Evolutionary conservation across 2,329 filamentous ascomycete genomes (phyloP), one percentile per base, ranked within the genome.

Genomic region (Aureobasidium mangrovei): DNA sequence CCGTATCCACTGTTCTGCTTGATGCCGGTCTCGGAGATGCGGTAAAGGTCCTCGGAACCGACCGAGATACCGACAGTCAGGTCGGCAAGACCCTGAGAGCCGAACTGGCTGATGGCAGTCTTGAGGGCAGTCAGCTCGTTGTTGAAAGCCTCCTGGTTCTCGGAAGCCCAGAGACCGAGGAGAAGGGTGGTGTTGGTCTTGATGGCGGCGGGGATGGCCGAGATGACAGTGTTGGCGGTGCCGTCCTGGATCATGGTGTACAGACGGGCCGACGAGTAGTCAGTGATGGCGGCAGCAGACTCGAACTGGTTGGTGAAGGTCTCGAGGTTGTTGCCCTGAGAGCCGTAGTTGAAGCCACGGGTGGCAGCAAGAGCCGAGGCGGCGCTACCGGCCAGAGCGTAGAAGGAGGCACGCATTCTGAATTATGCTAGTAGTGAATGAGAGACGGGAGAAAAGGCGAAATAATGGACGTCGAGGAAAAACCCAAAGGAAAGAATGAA

Each of bases 161-260:
- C 85, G 0, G 88, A 91, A 9, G 82, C 81, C 90, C 90, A 95
- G 51, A 96, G 74, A 61, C 89, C 89, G 8, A 95, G 81, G 8
- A 96, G 79, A 28, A 96, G 78, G 42, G 78, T 77, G 2, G 88
- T 94, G 63, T 88, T 79, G 64, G 88, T 87, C 62, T 78, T 79
- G 70, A 95, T 89, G 63, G 89, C 90, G 40, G 90, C 90, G 41
- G 85, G 85, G 59, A 95, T 88, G 60, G 85, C 65, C 18, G 79
- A 75, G 65, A 86, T 89, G 63, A 82, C 77, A 29, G 77, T 76
- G 70, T 78, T 83, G 60, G 78, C 70, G 6, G 84, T 84, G 60
- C 81, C 83, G 29, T 71, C 79, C 77, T 89, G 85, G 48, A 86
- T 76, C 78, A 82, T 88, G 61, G 85, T 88, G 71, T 85, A 90